Percentiles rank a stretch among this genome's conserved stretches.
phyloP scores from a whole-genome alignment of 2,329 filamentous ascomycete genomes.

The Trichoderma atroviride region DNA sequence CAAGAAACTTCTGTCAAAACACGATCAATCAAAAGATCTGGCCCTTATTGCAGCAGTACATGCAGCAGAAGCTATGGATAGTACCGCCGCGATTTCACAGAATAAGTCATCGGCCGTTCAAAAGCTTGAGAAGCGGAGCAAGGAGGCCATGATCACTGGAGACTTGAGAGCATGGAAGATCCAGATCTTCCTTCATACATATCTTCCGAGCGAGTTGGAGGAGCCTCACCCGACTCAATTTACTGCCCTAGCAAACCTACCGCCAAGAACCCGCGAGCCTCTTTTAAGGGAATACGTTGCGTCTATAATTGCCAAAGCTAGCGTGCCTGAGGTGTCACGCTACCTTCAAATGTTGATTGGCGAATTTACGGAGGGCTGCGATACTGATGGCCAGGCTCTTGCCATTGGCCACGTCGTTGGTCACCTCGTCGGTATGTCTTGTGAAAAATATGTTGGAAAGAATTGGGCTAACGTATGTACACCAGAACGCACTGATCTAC shows the following conservation, averaged over 20 bases:
- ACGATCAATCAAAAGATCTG: constrained; percentile 33
- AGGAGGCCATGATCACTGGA: constrained; percentile 39
- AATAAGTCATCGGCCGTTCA: constrained; percentile 39
- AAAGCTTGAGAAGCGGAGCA: constrained; percentile 43
- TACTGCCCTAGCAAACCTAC: constrained; percentile 36
- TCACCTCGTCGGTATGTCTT: constrained; percentile 44
- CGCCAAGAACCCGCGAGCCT: constrained; percentile 36
- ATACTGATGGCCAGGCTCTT: constrained; percentile 46
- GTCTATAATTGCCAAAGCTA: constrained; percentile 40
- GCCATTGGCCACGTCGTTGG: constrained; percentile 49
- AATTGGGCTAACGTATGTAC: constrained; percentile 27
- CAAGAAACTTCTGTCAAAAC: constrained; percentile 36
- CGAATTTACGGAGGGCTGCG: constrained; percentile 36
- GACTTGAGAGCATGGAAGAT: constrained; percentile 51
- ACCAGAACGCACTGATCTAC: constrained; percentile 37
- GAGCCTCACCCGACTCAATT: constrained; percentile 41
- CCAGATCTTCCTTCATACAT: constrained; percentile 47
- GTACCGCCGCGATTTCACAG: constrained; percentile 31
- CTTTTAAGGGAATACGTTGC: constrained; percentile 40
- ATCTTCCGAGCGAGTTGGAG: constrained; percentile 40
- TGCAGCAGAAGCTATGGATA: constrained; percentile 35
- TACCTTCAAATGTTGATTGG: constrained; percentile 46
- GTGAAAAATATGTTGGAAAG: no score
- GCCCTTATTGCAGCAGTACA: constrained; percentile 41
- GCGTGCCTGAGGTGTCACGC: constrained; percentile 38